These are phyloP conservation scores for Epichloe brachyelytri DNA, from an alignment of 2,329 filamentous ascomycete genomes.

Conservation along the genomic window DNA sequence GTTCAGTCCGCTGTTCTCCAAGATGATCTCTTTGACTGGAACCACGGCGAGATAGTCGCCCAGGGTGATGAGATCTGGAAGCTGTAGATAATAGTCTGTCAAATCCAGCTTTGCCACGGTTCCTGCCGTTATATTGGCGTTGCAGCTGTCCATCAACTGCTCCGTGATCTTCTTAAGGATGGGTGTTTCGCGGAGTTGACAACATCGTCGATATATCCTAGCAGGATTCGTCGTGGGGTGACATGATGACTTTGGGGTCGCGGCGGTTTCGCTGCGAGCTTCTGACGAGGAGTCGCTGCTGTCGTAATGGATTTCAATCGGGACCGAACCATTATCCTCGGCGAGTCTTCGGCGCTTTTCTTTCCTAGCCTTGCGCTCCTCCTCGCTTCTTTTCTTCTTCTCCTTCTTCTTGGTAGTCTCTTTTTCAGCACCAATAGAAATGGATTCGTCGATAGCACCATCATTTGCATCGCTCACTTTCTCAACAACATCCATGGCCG, in stretches of 20 bases:
- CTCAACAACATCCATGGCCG: neutral
- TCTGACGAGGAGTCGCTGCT: slow-evolving; percentile 46
- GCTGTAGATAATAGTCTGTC: slow-evolving; percentile 69
- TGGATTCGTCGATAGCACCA: slow-evolving; percentile 9
- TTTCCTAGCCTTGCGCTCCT: slow-evolving; percentile 77
- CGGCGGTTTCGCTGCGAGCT: slow-evolving; percentile 7
- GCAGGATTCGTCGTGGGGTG: slow-evolving; percentile 80
- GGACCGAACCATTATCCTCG: slow-evolving; percentile 76
- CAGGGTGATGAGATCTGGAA: slow-evolving; percentile 73
- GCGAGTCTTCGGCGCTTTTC: slow-evolving; percentile 77
- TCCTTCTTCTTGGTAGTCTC: slow-evolving; percentile 64
- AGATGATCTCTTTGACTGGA: slow-evolving; percentile 70
- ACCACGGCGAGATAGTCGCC: slow-evolving; percentile 92
- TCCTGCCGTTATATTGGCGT: slow-evolving; percentile 53
- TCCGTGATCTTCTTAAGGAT: slow-evolving; percentile 87
- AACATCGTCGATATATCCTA: slow-evolving; percentile 87
- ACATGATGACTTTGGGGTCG: slow-evolving; percentile 16
- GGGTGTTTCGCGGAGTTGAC: slow-evolving; percentile 82
- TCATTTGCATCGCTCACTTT: slow-evolving; percentile 16
- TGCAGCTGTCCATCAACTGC: slow-evolving; percentile 63
- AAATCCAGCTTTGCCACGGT: slow-evolving; percentile 73
- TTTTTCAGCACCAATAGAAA: slow-evolving; percentile 19
- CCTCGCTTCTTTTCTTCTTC: slow-evolving; percentile 91
- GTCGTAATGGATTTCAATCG: slow-evolving; percentile 68
- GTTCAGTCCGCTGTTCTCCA: slow-evolving; percentile 77